phyloP scores from a whole-genome alignment of 352 stramenopile genomes.

The Globisporangium radiosum region DNA sequence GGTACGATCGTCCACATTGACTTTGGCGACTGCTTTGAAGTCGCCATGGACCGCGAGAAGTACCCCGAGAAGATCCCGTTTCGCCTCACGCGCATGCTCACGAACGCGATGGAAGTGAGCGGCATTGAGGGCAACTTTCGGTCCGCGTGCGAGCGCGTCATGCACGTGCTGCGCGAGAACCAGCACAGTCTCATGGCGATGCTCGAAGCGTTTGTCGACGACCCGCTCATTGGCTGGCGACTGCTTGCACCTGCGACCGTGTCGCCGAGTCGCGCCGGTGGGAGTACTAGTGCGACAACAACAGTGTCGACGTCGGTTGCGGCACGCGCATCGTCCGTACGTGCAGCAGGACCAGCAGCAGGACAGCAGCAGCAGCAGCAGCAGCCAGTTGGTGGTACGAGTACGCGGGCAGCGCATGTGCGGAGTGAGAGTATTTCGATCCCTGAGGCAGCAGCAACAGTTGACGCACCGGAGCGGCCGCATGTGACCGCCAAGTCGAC shows the following conservation, averaged over 20 bases:
- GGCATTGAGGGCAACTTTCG: slow-evolving; percentile 99
- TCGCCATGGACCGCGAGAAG: slow-evolving; percentile 98
- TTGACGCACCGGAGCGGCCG: slow-evolving; percentile 16
- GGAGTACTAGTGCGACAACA: background rate
- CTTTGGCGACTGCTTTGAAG: slow-evolving; percentile 97
- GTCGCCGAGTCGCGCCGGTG: slow-evolving; percentile 30
- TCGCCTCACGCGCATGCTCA: slow-evolving; percentile 97
- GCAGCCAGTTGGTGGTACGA: background rate
- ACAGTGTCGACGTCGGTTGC: slow-evolving; percentile 15
- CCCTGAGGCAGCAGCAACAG: slow-evolving; percentile 21
- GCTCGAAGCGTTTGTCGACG: slow-evolving; percentile 99
- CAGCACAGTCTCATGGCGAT: slow-evolving; percentile 98
- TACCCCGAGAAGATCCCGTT: slow-evolving; percentile 99
- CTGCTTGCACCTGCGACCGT: slow-evolving; percentile 75
- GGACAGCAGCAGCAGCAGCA: slow-evolving; percentile 13
- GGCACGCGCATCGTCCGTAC: slow-evolving; percentile 15
- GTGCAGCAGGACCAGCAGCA: background rate
- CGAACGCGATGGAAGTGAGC: slow-evolving; percentile 97
- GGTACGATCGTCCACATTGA: slow-evolving; percentile 97
- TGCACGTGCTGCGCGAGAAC: slow-evolving; percentile 96
- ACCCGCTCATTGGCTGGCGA: slow-evolving; percentile 98
- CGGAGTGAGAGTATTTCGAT: slow-evolving; percentile 61
- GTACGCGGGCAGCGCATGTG: slow-evolving; percentile 9
- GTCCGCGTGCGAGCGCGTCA: slow-evolving; percentile 96
- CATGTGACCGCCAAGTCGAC: background rate